These are phyloP conservation scores for Fusarium piperis DNA, from an alignment of 2,329 filamentous ascomycete genomes.

Conservation along the genomic window DNA sequence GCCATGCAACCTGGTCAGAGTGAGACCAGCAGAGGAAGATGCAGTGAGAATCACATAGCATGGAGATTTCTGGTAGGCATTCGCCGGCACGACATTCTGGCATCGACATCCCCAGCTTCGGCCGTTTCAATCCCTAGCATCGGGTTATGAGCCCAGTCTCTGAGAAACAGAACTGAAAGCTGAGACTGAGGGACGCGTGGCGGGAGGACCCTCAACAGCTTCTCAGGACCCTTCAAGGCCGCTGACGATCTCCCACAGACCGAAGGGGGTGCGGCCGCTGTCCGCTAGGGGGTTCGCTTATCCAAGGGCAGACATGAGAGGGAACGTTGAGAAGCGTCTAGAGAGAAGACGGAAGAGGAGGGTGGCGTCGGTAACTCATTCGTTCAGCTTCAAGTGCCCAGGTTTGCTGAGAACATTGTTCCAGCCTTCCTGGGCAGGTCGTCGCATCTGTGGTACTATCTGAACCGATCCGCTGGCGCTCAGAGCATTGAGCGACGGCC, in stretches of 20 bases:
- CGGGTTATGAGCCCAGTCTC: neutral
- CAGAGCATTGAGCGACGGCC: neutral
- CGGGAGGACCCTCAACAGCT: slow-evolving; percentile 30
- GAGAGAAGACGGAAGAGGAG: slow-evolving; percentile 28
- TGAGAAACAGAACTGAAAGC: slow-evolving; percentile 4
- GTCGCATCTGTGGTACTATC: neutral
- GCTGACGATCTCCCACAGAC: slow-evolving; percentile 11
- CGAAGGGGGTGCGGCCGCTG: slow-evolving; percentile 21
- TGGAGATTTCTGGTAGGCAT: slow-evolving; percentile 2
- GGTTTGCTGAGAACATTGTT: slow-evolving; percentile 4
- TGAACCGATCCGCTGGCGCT: neutral
- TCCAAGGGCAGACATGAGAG: slow-evolving; percentile 5
- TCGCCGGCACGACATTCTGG: slow-evolving; percentile 14
- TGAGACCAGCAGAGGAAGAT: slow-evolving; percentile 10
- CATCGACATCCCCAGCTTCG: slow-evolving; percentile 10
- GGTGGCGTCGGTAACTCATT: slow-evolving; percentile 28
- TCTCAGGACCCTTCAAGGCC: neutral
- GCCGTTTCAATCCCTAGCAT: neutral
- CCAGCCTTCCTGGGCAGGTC: neutral
- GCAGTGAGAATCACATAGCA: neutral
- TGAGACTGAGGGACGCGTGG: slow-evolving; percentile 39
- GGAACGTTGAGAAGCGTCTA: slow-evolving; percentile 19
- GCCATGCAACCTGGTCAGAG: slow-evolving; percentile 3
- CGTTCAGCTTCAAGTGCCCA: slow-evolving; percentile 13
- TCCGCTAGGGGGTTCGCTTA: slow-evolving; percentile 6